Conservation (phyloP, 2,329 filamentous ascomycete genomes). For the Aureobasidium vineae region DNA sequence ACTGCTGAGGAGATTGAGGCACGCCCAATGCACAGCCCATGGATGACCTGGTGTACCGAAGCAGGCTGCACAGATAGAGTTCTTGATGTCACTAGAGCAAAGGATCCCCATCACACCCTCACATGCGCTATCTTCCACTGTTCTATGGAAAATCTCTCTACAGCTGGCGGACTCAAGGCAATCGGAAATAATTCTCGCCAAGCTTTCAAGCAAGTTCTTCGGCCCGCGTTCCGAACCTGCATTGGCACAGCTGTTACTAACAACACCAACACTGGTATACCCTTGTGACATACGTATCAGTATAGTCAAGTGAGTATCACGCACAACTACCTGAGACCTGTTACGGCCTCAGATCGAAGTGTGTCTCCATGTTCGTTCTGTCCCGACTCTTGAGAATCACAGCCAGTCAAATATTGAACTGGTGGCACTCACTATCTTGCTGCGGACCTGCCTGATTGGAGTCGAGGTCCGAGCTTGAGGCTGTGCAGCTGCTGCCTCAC, state of each 20-base stretch:
- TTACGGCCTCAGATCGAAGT: not conserved
- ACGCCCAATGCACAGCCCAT: not conserved
- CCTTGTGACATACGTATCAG: not conserved
- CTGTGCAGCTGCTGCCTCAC: slow-evolving; percentile 9
- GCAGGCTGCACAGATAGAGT: not conserved
- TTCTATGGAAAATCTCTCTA: not conserved
- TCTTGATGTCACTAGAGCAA: not conserved
- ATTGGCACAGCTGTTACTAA: not conserved
- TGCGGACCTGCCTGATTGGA: not conserved
- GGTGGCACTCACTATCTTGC: not conserved
- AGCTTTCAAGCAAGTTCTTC: not conserved
- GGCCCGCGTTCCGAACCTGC: not conserved
- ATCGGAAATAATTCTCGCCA: slow-evolving; percentile 5
- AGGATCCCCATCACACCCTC: not conserved
- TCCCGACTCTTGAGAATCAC: not conserved
- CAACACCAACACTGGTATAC: not conserved
- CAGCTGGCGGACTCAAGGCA: not conserved
- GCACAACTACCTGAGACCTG: not conserved
- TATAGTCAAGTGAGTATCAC: not conserved
- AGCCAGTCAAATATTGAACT: too few relatives aligned
- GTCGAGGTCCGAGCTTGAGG: slow-evolving; percentile 11
- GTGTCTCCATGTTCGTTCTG: not conserved
- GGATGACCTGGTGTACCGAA: not conserved
- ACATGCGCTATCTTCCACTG: not conserved
- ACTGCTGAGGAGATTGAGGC: not conserved